Base-by-base conservation (phyloP, 2,329 filamentous ascomycete species). In the Alternaria triticimaculans region DNA sequence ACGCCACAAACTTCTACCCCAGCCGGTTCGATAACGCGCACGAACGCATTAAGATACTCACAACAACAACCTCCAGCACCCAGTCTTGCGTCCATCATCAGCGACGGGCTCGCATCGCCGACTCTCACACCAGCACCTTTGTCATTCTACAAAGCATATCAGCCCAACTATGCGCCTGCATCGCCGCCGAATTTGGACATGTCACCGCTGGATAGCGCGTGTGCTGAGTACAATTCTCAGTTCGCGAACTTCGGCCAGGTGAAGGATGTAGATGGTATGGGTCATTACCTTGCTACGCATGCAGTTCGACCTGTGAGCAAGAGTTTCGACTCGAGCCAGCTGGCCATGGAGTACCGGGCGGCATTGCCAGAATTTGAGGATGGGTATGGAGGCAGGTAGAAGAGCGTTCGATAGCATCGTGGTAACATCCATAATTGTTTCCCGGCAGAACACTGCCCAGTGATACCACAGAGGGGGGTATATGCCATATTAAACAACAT, bases 281-380 rank as follows among this genome's bases (percentile, higher is more conserved):
- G 43, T 14, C 48, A 60, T 18, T 60, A 62, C 49, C 37, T 46
- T 43, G 60, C 43, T 21, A 60, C 25, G 46, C 63, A 70, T 14
- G 23, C 20, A 3, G 21, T 21, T 21, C 21, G 21, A 21, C 21
- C 21, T 37, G 49, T 37, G 18, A 53, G 14, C n/a, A 20, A 21
- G 44, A 43, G n/a, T 51, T 14, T 60, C 20, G 72, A 74, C 45
- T 68, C 70, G 3, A 62, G 44, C 9, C 66, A 68, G 37, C 43
- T 76, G 41, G 75, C 75, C 2, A 55, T 45, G 53, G 73, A 76
- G 60, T 77, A 77, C 46, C 71, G 66, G 43, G 53, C 63, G 14
- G 70, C 69, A 15, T 55, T 77, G 15, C 69, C 72, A 1, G 41
- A 55, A 0, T 74, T 66, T 53, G 72, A 65, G n/a, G 25, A 67